Base-by-base conservation (phyloP, 2,329 filamentous ascomycete genomes). In the Fusarium sp. region DNA sequence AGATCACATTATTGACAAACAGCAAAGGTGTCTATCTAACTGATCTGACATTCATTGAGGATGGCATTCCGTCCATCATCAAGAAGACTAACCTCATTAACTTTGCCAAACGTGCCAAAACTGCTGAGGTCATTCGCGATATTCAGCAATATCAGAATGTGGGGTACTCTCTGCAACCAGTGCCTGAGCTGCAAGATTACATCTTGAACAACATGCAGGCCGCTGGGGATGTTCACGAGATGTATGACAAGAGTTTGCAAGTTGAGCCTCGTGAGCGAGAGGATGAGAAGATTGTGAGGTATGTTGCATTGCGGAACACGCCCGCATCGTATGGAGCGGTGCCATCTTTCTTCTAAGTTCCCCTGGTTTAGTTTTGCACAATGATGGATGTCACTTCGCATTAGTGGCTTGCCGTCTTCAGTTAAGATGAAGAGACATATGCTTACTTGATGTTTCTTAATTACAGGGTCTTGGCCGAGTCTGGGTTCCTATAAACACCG, bases 251-350 rank as follows among this genome's bases (percentile, higher is more conserved):
- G 88, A 98, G 95, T 85, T 87, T 99, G 84, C 89, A 92, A 79
- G 92, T 99, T 69, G 96, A 99, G 83, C 96, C 96, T 72, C 90
- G 96, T 79, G 96, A 99, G 86, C 90, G 96, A 79, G 96, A 99
- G 86, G 96, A 99, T 81, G 96, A 99, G 86, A 98, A 98, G 89
- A 98, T 99, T 87, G 96, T 98, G 81, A 97, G 96, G 95, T 97
- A 91, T 79, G 90, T 88, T 74, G 59, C 78, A 74, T 75, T 78
- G 66, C 75, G 72, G 71, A 69, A 78, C 64, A 77, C 77, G 36
- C 72, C 76, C 59, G 70, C 73, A 54, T 70, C 66, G 38, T 78
- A 78, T 34, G 75, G 74, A 47, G 68, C 55, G 51, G 58, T 71
- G 24, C 51, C 66, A 39, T 73, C 74, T 47, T 73, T 66, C 65